Percentiles rank a stretch among this genome's conserved stretches.
Evolutionary conservation across 169 alveolate genomes (phyloP).

Genomic region (Gregarina niphandrodes): DNA sequence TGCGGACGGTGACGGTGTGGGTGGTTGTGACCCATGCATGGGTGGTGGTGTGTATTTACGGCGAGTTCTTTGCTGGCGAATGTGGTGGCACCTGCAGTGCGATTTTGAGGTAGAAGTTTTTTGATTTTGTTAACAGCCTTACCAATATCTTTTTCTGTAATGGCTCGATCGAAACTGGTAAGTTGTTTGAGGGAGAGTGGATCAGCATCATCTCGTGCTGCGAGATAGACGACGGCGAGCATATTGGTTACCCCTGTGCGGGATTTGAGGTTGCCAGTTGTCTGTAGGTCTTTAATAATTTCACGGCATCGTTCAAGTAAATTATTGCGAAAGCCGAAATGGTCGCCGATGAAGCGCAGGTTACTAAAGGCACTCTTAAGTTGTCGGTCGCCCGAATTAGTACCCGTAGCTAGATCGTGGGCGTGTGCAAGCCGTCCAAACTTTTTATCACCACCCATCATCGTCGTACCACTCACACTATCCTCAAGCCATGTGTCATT

Average conservation of each 20-base stretch:
- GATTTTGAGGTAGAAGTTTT: slow-evolving; percentile 40
- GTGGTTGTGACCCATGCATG: too few relatives aligned
- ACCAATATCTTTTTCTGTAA: slow-evolving; percentile 51
- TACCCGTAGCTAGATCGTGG: slow-evolving; percentile 1
- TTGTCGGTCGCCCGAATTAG: slow-evolving; percentile 24
- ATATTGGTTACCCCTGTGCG: slow-evolving; percentile 30
- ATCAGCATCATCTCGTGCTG: slow-evolving; percentile 60
- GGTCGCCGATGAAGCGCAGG: slow-evolving; percentile 39
- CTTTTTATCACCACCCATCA: slow-evolving; percentile 32
- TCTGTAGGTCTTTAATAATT: slow-evolving; percentile 19
- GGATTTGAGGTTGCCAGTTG: slow-evolving; percentile 27
- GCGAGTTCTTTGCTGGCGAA: too few relatives aligned
- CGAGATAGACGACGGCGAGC: slow-evolving; percentile 51
- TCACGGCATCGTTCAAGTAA: slow-evolving; percentile 32
- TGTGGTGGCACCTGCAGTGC: too few relatives aligned
- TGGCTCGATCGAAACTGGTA: slow-evolving; percentile 37
- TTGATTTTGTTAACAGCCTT: slow-evolving; percentile 51
- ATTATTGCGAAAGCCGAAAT: slow-evolving; percentile 38
- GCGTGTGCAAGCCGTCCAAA: slow-evolving; percentile 9
- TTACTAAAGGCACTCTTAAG: slow-evolving; percentile 38
- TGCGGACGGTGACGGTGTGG: too few relatives aligned
- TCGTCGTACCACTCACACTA: slow-evolving; percentile 43
- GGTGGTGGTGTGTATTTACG: too few relatives aligned
- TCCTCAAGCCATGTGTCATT: slow-evolving; percentile 58
- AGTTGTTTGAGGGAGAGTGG: slow-evolving; percentile 53